A percentile compares a stretch with the other conserved stretches of the same genome.
These are phyloP conservation scores for Zopfia rhizophila DNA, from an alignment of 2,329 filamentous ascomycete species.

Conservation along the genomic window DNA sequence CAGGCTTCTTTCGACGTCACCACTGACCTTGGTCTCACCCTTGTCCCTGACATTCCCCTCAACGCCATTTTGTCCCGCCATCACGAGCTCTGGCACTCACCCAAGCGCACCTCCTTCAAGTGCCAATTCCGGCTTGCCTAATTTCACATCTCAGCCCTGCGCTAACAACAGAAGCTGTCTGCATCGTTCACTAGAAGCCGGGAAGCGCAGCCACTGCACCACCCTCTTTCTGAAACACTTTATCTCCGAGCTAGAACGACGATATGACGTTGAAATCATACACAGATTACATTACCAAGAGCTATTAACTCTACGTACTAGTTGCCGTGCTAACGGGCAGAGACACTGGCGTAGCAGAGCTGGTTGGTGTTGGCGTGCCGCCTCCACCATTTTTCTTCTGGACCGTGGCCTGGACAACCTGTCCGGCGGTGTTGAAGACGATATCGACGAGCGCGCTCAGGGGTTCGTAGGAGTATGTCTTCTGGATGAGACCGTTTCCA, in stretches of 20 bases:
- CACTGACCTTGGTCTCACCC: slow-evolving; percentile 5
- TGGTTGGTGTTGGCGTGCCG: slow-evolving; percentile 24
- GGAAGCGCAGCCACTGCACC: no score
- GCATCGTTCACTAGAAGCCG: no score
- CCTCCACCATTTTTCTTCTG: slow-evolving; percentile 42
- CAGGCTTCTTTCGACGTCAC: slow-evolving; percentile 4
- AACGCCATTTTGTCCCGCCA: not conserved
- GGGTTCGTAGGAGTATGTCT: slow-evolving; percentile 63
- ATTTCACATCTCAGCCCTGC: no score
- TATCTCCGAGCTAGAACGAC: not conserved
- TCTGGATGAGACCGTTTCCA: slow-evolving; percentile 57
- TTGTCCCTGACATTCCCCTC: not conserved
- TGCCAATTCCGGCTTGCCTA: no score
- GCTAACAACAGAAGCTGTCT: no score
- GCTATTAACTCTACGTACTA: slow-evolving; percentile 21
- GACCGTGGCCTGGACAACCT: slow-evolving; percentile 64
- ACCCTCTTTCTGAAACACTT: slow-evolving; percentile 12
- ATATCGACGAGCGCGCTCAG: slow-evolving; percentile 65
- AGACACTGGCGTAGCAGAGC: slow-evolving; percentile 43
- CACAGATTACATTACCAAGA: slow-evolving; percentile 16
- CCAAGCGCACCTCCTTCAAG: no score
- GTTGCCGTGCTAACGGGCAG: slow-evolving; percentile 40
- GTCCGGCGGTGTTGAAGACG: slow-evolving; percentile 64
- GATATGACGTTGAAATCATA: slow-evolving; percentile 4
- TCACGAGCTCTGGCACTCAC: no score